Evolutionary conservation across 1,139 yeast genomes (phyloP).

Genomic region (Tardiomyces blankii): DNA sequence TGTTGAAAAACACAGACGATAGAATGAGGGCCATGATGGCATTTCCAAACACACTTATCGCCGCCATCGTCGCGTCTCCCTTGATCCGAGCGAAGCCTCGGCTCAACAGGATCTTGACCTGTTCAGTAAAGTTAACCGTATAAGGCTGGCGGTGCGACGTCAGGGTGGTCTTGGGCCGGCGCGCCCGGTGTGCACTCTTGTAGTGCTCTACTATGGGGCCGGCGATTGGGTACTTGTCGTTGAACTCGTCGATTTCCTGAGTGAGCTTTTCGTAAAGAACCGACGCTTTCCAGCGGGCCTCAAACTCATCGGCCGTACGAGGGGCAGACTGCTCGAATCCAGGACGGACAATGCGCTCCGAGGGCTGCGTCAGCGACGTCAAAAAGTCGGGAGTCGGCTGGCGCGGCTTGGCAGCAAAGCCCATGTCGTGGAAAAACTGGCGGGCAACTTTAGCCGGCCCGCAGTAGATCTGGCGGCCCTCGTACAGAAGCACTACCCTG

Average conservation of each 20-base stretch:
- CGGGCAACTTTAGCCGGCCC: constrained; percentile 51
- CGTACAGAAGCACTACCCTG: constrained; percentile 55
- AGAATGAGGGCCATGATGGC: constrained; percentile 59
- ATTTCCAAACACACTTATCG: constrained; percentile 51
- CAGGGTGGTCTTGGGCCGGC: constrained; percentile 40
- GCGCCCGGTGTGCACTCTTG: constrained; percentile 43
- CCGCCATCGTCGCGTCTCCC: constrained; percentile 57
- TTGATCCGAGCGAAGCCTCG: constrained; percentile 54
- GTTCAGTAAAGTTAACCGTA: constrained; percentile 55
- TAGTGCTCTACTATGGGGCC: constrained; percentile 23
- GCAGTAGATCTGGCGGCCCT: constrained; percentile 62
- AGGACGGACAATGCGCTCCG: constrained; percentile 43
- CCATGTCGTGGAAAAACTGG: constrained; percentile 32
- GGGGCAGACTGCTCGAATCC: constrained; percentile 62
- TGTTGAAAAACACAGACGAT: constrained; percentile 65
- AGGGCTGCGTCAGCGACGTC: constrained; percentile 68
- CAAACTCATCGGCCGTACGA: constrained; percentile 57
- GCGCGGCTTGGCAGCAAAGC: constrained; percentile 50
- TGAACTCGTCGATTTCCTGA: constrained; percentile 32
- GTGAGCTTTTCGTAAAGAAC: constrained; percentile 34
- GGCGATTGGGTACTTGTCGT: constrained; percentile 14
- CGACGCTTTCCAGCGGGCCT: constrained; percentile 51
- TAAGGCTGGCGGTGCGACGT: constrained; percentile 46
- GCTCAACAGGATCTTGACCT: constrained; percentile 44
- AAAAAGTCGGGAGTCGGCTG: constrained; percentile 81